These are phyloP conservation scores for Penicillium sp. DNA, from an alignment of 2,329 filamentous ascomycete genomes.

Conservation along the genomic window DNA sequence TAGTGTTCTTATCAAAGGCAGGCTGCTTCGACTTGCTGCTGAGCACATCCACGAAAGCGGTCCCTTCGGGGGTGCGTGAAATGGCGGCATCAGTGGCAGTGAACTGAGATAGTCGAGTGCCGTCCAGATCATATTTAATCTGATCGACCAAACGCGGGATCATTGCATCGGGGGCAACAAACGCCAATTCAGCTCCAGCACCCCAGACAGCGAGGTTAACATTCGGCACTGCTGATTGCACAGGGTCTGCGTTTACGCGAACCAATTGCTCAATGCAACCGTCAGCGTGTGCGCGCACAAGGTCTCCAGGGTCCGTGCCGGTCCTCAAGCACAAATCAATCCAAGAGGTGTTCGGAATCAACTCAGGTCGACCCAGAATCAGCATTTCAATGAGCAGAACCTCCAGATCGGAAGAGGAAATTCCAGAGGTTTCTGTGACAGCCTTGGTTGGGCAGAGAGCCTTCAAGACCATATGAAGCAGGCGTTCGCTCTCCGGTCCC, in stretches of 20 bases:
- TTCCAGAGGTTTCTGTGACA: conserved; percentile 24
- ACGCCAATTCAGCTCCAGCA: conserved; percentile 86
- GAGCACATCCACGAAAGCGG: conserved; percentile 84
- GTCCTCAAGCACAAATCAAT: conserved; percentile 82
- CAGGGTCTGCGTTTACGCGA: conserved; percentile 49
- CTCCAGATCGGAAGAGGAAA: conserved; percentile 57
- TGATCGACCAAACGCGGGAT: conserved; percentile 73
- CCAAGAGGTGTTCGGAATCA: conserved; percentile 80
- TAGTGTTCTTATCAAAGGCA: conserved; percentile 80
- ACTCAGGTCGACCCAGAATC: conserved; percentile 72
- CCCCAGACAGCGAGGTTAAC: conserved; percentile 71
- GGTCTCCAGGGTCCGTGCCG: conserved; percentile 75
- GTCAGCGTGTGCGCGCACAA: conserved; percentile 65
- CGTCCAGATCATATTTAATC: conserved; percentile 71
- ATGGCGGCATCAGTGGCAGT: conserved; percentile 90
- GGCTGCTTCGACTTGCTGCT: conserved; percentile 72
- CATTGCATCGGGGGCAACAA: conserved; percentile 83
- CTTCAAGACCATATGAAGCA: conserved; percentile 58
- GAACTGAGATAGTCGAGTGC: conserved; percentile 66
- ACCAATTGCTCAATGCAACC: conserved; percentile 68
- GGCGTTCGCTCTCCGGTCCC: conserved; percentile 62
- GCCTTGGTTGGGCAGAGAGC: conserved; percentile 41
- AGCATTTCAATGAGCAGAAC: conserved; percentile 73
- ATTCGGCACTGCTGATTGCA: conserved; percentile 37
- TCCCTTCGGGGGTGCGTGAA: conserved; percentile 85